Percentiles rank a stretch among this genome's conserved stretches.
Conservation (phyloP, 1,284 basidiomycete species). For the Vanrija pseudolonga region DNA sequence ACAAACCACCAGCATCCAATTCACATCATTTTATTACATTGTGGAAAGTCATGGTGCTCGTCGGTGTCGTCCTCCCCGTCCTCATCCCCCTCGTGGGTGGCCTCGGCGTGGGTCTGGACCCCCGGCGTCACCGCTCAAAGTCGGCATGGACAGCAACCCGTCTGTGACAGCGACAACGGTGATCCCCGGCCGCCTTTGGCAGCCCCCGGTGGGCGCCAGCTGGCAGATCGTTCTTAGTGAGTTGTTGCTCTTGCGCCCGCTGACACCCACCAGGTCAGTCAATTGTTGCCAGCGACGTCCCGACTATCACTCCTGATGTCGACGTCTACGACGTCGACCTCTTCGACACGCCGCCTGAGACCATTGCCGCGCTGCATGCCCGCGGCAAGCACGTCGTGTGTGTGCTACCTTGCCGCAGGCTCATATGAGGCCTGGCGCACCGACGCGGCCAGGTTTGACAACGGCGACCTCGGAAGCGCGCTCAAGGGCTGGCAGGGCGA, state of each 20-base stretch:
- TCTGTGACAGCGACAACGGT: too few relatives aligned
- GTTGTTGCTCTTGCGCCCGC: neutral
- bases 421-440: conserved; percentile 27
- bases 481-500: conserved; percentile 8
- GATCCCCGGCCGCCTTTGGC: neutral
- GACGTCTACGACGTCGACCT: conserved; percentile 9
- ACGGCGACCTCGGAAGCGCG: neutral
- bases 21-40: neutral
- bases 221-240: conserved; percentile 10
- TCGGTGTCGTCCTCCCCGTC: conserved; percentile 3
- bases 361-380: conserved; percentile 7
- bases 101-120: too few relatives aligned
- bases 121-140: too few relatives aligned
- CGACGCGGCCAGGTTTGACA: neutral
- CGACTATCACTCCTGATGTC: neutral
- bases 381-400: conserved; percentile 41
- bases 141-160: too few relatives aligned
- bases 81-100: conserved; percentile 3
- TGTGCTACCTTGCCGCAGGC: conserved; percentile 46
- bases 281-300: neutral
- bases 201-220: neutral
- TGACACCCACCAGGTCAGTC: too few relatives aligned
- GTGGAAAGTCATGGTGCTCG: conserved; percentile 4
- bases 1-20: too few relatives aligned
- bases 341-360: conserved; percentile 1